phyloP scores from a whole-genome alignment of 129 eudicot species.

The Flaveria linearis region DNA sequence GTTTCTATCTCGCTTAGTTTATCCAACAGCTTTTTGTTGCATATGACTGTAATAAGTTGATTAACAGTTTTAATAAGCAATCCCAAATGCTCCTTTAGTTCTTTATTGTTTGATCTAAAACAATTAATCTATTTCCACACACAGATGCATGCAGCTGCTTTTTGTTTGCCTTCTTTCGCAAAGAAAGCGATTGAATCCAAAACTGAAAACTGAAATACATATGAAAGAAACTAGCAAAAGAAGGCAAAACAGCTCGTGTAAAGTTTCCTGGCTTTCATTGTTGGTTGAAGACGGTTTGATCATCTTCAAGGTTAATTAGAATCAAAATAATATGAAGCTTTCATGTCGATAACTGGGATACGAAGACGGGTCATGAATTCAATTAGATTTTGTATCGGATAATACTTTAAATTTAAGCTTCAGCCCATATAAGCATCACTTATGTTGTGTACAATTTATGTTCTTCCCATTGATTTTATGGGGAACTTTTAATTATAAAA shows the following conservation, averaged over 20 bases:
- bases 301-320: conserved; percentile 28
- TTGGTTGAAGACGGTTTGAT: conserved; percentile 30
- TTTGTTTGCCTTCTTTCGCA: conserved; percentile 93
- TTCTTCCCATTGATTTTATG: conserved; percentile 19
- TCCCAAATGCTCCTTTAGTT: neutral
- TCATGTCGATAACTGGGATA: conserved; percentile 1
- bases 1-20: neutral
- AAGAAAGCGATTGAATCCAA: conserved; percentile 77
- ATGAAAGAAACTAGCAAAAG: neutral
- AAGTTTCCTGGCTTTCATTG: conserved; percentile 32
- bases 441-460: conserved; percentile 30
- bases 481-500: neutral
- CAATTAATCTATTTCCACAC: neutral
- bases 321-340: conserved; percentile 30
- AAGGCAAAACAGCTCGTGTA: conserved; percentile 31
- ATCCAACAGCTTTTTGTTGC: neutral
- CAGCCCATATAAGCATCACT: conserved; percentile 21
- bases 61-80: neutral
- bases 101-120: neutral
- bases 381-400: conserved; percentile 9
- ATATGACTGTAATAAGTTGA: neutral
- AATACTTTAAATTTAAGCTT: neutral
- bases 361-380: neutral
- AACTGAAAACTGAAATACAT: conserved; percentile 31
- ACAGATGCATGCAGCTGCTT: conserved; percentile 94